Percentiles rank a stretch among this genome's conserved stretches.
Conservation (phyloP, 768 basidiomycete species). For the Sarcomyxa edulis region DNA sequence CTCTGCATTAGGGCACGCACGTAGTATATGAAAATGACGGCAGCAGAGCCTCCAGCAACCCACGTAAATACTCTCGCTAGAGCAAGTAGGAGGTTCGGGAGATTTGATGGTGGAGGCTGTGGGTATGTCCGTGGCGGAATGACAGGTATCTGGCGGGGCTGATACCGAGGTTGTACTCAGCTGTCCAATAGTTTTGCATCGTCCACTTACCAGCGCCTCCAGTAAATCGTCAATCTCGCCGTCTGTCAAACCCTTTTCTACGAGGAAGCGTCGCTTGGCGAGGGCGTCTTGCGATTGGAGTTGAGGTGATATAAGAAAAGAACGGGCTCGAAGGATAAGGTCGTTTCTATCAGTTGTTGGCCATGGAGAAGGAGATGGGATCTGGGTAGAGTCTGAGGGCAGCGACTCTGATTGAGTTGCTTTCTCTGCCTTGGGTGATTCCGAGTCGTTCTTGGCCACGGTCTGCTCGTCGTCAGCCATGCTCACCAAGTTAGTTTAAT, state of each 20-base stretch:
- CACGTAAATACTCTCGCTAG: constrained; percentile 57
- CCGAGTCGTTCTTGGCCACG: too few species aligned
- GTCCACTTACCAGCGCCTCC: constrained; percentile 43
- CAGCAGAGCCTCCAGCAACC: constrained; percentile 60
- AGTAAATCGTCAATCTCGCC: constrained; percentile 56
- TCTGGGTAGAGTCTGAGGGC: too few species aligned
- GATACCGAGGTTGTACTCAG: background rate
- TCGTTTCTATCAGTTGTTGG: constrained; percentile 26
- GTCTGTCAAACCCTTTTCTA: constrained; percentile 64
- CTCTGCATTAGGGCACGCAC: constrained; percentile 31
- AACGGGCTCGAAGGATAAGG: constrained; percentile 49
- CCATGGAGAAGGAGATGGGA: too few species aligned
- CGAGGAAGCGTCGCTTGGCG: constrained; percentile 60
- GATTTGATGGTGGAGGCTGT: constrained; percentile 58
- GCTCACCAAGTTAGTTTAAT: too few species aligned
- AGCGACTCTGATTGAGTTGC: too few species aligned
- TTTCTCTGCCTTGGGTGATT: too few species aligned
- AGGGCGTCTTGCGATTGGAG: constrained; percentile 48
- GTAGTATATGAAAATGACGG: constrained; percentile 58
- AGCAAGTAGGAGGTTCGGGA: constrained; percentile 64
- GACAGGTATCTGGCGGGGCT: constrained; percentile 35
- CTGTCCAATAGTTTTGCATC: background rate
- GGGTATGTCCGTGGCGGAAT: constrained; percentile 76
- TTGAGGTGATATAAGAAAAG: constrained; percentile 65
- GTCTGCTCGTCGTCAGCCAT: too few species aligned